Conservation (phyloP, 2,329 filamentous ascomycete species). For the Apiospora phragmitis region DNA sequence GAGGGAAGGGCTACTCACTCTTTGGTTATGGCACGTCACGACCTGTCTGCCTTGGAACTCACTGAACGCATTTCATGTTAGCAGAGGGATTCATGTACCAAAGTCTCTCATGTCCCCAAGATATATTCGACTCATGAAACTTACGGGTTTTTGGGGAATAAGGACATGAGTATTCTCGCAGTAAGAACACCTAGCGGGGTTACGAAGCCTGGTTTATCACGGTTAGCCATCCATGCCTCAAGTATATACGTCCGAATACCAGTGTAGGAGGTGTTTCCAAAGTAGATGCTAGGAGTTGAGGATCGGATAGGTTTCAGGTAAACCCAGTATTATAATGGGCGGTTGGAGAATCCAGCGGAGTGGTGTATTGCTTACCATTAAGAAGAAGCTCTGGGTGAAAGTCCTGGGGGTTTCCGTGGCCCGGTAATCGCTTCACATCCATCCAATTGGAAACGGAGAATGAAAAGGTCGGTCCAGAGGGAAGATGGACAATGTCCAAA, state of each 20-base stretch:
- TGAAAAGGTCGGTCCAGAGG: conserved; percentile 85
- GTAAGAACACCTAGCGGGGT: conserved; percentile 88
- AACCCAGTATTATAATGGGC: not conserved
- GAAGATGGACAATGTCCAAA: conserved; percentile 81
- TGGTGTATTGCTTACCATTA: conserved; percentile 56
- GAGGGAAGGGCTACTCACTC: conserved; percentile 6
- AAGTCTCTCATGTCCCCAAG: not conserved
- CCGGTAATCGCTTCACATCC: conserved; percentile 69
- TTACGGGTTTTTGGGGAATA: conserved; percentile 82
- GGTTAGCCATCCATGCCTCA: not conserved
- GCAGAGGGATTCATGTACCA: not conserved
- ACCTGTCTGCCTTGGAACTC: conserved; percentile 9
- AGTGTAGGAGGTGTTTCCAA: no score
- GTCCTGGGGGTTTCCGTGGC: conserved; percentile 84
- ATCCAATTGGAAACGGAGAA: conserved; percentile 76
- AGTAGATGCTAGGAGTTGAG: not conserved
- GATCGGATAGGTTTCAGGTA: not conserved
- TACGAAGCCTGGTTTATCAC: conserved; percentile 65
- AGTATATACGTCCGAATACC: not conserved
- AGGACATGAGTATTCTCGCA: conserved; percentile 76
- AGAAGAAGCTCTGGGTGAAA: conserved; percentile 89
- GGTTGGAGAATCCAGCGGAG: not conserved
- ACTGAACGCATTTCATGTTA: not conserved
- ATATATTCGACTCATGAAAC: conserved; percentile 66
- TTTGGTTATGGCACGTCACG: conserved; percentile 87